phyloP scores from a whole-genome alignment of 2,329 filamentous ascomycete species.

The Xylariaceae sp. region DNA sequence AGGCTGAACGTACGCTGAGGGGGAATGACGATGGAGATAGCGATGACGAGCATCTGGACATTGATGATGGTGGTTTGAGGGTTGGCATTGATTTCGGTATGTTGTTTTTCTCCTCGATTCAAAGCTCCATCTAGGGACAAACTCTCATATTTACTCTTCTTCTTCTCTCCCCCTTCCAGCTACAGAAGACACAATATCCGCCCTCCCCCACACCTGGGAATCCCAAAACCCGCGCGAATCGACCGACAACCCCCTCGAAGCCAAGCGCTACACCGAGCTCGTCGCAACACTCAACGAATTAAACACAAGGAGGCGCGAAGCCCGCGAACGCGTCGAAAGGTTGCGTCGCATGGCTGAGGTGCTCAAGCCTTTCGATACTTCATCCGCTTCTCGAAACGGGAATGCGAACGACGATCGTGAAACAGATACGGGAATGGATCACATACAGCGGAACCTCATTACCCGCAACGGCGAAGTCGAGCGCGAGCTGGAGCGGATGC shows the following conservation, averaged over 20 bases:
- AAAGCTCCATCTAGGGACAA: no score
- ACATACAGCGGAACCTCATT: constrained; percentile 63
- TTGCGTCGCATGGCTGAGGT: constrained; percentile 47
- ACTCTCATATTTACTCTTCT: neutral
- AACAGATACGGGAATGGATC: constrained; percentile 29
- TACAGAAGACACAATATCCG: constrained; percentile 39
- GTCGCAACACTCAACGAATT: constrained; percentile 48
- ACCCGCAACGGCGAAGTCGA: constrained; percentile 63
- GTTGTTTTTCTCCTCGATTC: no score
- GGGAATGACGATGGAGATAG: constrained; percentile 35
- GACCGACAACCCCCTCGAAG: constrained; percentile 41
- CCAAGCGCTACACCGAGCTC: constrained; percentile 48
- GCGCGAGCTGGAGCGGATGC: constrained; percentile 62
- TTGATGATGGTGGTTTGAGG: constrained; percentile 35
- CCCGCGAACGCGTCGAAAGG: constrained; percentile 40
- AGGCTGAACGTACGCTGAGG: constrained; percentile 34
- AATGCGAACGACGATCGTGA: constrained; percentile 17
- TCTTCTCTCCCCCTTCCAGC: constrained; percentile 28
- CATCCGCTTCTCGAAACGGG: no score
- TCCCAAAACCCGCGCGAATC: constrained; percentile 33
- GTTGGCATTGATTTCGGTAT: constrained; percentile 25
- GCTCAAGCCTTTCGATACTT: constrained; percentile 45
- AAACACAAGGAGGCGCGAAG: constrained; percentile 39
- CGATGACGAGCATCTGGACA: constrained; percentile 30
- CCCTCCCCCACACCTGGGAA: constrained; percentile 47